These are phyloP conservation scores for Quercus wislizeni DNA, from an alignment of 306 rosid genomes.

Conservation along the genomic window DNA sequence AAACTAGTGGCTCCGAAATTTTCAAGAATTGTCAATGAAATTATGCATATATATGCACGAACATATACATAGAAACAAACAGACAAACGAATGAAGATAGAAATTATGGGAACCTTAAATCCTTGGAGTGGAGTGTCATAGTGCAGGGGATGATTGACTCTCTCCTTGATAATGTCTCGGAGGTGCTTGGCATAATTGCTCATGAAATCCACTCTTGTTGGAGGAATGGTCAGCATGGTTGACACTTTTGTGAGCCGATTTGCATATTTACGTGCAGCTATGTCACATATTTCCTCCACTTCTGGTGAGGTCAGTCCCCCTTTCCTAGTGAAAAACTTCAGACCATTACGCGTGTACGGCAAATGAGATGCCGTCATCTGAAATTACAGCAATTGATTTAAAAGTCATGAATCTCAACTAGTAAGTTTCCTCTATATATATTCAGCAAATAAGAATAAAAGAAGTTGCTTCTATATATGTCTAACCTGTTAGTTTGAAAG, in stretches of 20 bases:
- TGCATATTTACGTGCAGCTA: slow-evolving; percentile 75
- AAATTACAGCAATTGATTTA: background rate
- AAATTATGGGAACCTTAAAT: slow-evolving; percentile 53
- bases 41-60: background rate
- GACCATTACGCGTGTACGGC: slow-evolving; percentile 83
- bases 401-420: too few species aligned
- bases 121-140: slow-evolving; percentile 82
- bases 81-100: background rate
- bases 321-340: slow-evolving; percentile 78
- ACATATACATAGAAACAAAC: background rate
- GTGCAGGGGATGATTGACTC: slow-evolving; percentile 74
- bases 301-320: slow-evolving; percentile 74
- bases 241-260: slow-evolving; percentile 69
- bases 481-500: too few species aligned
- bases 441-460: too few species aligned
- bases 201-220: slow-evolving; percentile 77
- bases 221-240: slow-evolving; percentile 39
- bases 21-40: background rate
- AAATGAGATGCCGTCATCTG: slow-evolving; percentile 98
- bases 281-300: slow-evolving; percentile 75
- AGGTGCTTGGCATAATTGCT: slow-evolving; percentile 64
- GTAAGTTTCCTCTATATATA: too few species aligned
- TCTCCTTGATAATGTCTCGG: slow-evolving; percentile 66
- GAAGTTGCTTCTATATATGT: too few species aligned
- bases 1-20: background rate